A percentile compares a stretch with the other conserved stretches of the same genome.
Evolutionary conservation across 148 eudicot genomes (phyloP).

Genomic region (Cornus kousa): DNA sequence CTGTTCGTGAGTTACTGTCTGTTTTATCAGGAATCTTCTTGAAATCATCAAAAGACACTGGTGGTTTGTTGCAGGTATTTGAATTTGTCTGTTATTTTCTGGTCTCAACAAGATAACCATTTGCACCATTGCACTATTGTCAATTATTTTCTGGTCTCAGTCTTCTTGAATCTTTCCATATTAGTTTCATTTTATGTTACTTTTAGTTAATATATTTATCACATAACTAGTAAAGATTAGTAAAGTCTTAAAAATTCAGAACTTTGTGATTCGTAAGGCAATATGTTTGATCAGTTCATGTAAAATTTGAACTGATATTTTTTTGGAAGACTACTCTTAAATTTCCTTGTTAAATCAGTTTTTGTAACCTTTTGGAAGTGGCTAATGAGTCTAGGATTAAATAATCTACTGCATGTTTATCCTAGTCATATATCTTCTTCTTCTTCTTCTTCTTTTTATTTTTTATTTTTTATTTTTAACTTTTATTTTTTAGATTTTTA

Average conservation of each 20-base stretch:
- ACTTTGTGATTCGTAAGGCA: neutral
- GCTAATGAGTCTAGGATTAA: neutral
- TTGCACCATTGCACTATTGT: neutral
- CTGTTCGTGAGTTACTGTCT: constrained; percentile 57
- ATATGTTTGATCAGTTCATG: neutral
- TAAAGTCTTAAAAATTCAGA: neutral
- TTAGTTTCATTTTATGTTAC: too few relatives aligned
- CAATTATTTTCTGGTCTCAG: neutral
- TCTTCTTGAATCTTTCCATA: neutral
- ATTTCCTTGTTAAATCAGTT: neutral
- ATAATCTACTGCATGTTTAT: neutral
- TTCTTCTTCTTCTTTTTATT: too few relatives aligned
- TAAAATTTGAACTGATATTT: neutral
- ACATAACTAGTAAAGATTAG: neutral
- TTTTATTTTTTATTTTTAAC: neutral
- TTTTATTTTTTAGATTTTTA: neutral
- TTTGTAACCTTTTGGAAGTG: neutral
- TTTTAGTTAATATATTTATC: too few relatives aligned
- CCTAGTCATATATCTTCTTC: neutral
- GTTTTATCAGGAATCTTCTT: constrained; percentile 55
- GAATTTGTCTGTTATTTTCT: neutral
- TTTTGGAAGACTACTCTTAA: neutral
- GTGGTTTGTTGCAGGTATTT: constrained; percentile 81
- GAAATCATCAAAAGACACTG: constrained; percentile 62
- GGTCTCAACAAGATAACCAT: neutral